Conservation (phyloP, 75 land plant genomes). For the Ceratopteris richardii region DNA sequence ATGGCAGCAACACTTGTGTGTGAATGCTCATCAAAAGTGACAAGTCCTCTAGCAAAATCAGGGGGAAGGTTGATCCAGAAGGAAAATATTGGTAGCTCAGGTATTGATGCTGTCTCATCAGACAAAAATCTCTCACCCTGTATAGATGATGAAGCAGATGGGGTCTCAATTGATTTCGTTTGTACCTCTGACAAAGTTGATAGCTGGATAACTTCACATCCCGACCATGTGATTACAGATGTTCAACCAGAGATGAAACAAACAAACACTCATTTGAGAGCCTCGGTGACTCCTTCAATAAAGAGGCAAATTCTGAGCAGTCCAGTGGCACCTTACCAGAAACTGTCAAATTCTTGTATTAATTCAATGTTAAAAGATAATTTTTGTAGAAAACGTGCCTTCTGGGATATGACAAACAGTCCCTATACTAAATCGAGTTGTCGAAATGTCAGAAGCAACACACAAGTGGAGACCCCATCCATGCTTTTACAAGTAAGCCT, state of each 20-base stretch:
- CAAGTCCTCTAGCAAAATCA: too few relatives aligned
- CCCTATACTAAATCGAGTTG: neutral
- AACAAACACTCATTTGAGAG: neutral
- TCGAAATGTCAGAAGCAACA: slow-evolving; percentile 4
- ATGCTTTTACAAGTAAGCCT: slow-evolving; percentile 17
- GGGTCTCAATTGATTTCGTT: neutral
- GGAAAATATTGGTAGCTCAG: neutral
- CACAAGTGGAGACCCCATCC: slow-evolving; percentile 2
- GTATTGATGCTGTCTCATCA: neutral
- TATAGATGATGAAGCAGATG: neutral
- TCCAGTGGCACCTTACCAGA: neutral
- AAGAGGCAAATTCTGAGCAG: slow-evolving; percentile 2
- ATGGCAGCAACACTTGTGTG: neutral
- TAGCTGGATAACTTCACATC: neutral
- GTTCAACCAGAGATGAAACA: neutral
- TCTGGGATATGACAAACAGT: slow-evolving; percentile 4
- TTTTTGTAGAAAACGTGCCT: slow-evolving; percentile 4
- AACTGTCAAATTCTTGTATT: neutral
- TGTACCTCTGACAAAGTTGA: neutral
- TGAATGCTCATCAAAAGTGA: too few relatives aligned
- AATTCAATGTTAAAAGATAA: neutral
- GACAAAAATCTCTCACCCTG: neutral
- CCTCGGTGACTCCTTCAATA: neutral
- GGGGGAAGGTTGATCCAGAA: neutral
- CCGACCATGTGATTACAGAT: neutral